Conservation (phyloP, 75 land plant species). For the Cunninghamia lanceolata region DNA sequence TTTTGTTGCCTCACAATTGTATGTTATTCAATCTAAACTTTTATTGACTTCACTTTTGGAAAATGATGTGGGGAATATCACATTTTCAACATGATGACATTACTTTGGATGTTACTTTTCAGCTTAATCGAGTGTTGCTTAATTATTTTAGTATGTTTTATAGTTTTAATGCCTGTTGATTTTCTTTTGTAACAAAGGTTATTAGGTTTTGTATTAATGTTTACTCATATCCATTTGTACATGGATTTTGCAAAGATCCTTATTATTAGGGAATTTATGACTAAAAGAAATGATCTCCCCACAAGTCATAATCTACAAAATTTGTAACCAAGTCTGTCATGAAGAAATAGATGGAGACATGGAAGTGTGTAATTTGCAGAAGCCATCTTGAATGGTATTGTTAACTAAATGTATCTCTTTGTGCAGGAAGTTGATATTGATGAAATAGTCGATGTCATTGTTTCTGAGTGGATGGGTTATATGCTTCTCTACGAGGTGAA, state of each 20-base stretch:
- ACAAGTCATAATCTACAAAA: background rate
- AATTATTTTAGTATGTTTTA: background rate
- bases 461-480: conserved; percentile 99
- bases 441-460: conserved; percentile 91
- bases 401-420: background rate
- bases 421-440: conserved; percentile 86
- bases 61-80: too few relatives aligned
- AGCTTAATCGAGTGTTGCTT: background rate
- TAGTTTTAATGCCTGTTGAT: background rate
- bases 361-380: background rate
- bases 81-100: background rate
- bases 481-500: conserved; percentile 97
- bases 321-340: background rate
- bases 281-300: background rate
- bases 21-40: too few relatives aligned
- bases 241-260: background rate
- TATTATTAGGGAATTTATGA: background rate
- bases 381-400: background rate
- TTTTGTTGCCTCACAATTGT: too few relatives aligned
- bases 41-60: too few relatives aligned
- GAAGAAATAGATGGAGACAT: conserved; percentile 3
- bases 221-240: background rate
- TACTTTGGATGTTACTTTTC: background rate
- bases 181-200: background rate
- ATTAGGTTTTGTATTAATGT: background rate